phyloP scores from a whole-genome alignment of 495 filamentous ascomycete species.

The Neurospora sp. region DNA sequence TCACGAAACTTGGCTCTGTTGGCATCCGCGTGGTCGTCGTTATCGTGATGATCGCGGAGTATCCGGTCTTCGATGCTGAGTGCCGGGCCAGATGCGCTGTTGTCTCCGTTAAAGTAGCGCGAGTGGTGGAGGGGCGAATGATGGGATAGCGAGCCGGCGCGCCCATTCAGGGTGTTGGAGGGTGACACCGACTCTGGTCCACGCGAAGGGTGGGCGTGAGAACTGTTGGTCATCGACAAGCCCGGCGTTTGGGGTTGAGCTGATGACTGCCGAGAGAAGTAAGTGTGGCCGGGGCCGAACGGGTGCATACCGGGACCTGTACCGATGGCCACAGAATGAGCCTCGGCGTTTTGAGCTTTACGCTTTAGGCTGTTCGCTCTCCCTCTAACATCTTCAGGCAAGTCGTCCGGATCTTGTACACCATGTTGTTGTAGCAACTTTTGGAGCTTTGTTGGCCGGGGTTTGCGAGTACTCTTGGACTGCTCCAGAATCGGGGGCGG shows the following conservation, averaged over 20 bases:
- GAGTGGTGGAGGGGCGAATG: constrained; percentile 21
- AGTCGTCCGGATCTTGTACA: constrained; percentile 76
- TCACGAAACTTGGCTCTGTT: constrained; percentile 28
- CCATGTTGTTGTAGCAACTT: constrained; percentile 85
- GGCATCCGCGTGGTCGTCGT: constrained; percentile 16
- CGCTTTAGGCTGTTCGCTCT: constrained; percentile 59
- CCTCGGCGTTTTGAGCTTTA: constrained; percentile 41
- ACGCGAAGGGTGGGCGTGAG: constrained; percentile 21
- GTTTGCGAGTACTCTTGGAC: constrained; percentile 92
- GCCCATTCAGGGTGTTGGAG: constrained; percentile 23
- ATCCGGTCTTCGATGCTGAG: constrained; percentile 34
- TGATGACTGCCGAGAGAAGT: constrained; percentile 26
- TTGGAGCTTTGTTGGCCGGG: constrained; percentile 92
- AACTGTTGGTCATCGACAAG: constrained; percentile 17
- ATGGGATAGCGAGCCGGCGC: constrained; percentile 9
- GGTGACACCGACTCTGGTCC: constrained; percentile 17
- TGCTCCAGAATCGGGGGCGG: constrained; percentile 72
- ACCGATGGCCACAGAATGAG: constrained; percentile 20
- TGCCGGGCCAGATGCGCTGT: constrained; percentile 19
- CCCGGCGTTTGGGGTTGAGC: constrained; percentile 32
- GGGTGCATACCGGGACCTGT: constrained; percentile 27
- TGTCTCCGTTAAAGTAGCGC: constrained; percentile 28
- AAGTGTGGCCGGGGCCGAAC: constrained; percentile 23
- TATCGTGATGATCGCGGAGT: constrained; percentile 25
- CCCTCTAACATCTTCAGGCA: constrained; percentile 67